Conservation (phyloP, 768 basidiomycete genomes). For the Xerocomellus chrysenteron region DNA sequence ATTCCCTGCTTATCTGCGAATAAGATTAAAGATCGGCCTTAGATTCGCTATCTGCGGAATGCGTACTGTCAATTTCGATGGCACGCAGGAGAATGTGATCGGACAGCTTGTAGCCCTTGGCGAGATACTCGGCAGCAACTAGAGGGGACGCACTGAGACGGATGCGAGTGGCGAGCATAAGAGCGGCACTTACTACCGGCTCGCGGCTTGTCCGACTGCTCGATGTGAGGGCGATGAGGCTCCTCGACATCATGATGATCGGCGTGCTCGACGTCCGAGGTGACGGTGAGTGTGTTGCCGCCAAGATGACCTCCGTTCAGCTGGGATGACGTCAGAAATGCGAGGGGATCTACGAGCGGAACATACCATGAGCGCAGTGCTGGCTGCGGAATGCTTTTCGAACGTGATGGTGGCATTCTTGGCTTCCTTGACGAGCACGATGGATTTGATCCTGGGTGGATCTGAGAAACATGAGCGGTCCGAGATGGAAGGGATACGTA, state of each 20-base stretch:
- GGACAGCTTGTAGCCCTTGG: conserved; percentile 80
- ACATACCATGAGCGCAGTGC: conserved; percentile 79
- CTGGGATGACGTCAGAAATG: conserved; percentile 30
- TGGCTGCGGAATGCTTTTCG: conserved; percentile 79
- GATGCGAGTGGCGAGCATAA: neutral
- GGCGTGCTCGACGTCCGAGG: conserved; percentile 60
- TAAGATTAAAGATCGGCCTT: neutral
- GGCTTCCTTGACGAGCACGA: conserved; percentile 41
- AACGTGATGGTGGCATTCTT: conserved; percentile 73
- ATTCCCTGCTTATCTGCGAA: conserved; percentile 77
- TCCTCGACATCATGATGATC: conserved; percentile 49
- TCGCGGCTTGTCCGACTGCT: conserved; percentile 90
- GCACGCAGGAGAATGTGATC: conserved; percentile 77
- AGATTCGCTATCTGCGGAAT: neutral
- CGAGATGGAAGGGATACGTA: conserved; percentile 30
- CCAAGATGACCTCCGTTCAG: conserved; percentile 78
- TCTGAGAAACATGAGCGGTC: conserved; percentile 2
- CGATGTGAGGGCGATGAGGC: conserved; percentile 41
- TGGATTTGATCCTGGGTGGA: conserved; percentile 55
- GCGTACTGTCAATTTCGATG: conserved; percentile 73
- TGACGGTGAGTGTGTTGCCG: conserved; percentile 65
- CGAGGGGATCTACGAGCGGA: neutral
- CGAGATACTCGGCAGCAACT: conserved; percentile 94
- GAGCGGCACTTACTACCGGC: conserved; percentile 61
- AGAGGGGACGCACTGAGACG: conserved; percentile 7